phyloP scores from a whole-genome alignment of 768 basidiomycete species.

The Gloeopeniophorella convolvens region DNA sequence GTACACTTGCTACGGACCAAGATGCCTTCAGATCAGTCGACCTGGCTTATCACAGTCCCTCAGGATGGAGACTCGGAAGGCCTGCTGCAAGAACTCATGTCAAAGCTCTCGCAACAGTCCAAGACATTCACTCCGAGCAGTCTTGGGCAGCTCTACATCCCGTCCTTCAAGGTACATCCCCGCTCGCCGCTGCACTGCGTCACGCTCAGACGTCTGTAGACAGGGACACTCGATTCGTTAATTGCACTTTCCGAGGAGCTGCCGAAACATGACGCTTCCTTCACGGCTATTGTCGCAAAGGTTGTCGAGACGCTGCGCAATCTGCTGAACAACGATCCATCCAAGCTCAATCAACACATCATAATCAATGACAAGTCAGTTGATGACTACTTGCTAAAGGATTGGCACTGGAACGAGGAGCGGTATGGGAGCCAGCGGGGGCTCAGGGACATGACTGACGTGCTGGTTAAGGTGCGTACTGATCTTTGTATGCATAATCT shows the following conservation, averaged over 20 bases:
- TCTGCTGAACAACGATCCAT: conserved; percentile 80
- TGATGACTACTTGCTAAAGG: conserved; percentile 70
- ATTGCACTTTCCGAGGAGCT: conserved; percentile 87
- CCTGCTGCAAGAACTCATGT: conserved; percentile 53
- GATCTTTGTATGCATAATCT: not conserved
- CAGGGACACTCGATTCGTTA: conserved; percentile 88
- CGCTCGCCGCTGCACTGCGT: not conserved
- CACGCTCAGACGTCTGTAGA: conserved; percentile 38
- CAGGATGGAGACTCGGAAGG: conserved; percentile 81
- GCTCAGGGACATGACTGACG: conserved; percentile 79
- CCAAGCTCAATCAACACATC: conserved; percentile 67
- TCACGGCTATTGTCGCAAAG: conserved; percentile 85
- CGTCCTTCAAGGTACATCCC: conserved; percentile 77
- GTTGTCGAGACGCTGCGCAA: conserved; percentile 90
- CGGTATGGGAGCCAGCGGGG: conserved; percentile 82
- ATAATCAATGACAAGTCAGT: conserved; percentile 73
- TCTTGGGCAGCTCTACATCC: conserved; percentile 65
- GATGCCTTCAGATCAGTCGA: conserved; percentile 96
- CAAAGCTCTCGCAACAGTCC: conserved; percentile 55
- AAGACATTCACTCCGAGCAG: conserved; percentile 41
- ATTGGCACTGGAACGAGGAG: conserved; percentile 92
- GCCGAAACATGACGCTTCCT: conserved; percentile 84
- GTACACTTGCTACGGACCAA: conserved; percentile 5
- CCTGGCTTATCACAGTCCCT: conserved; percentile 87
- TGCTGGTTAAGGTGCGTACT: conserved; percentile 66